These are phyloP conservation scores for Phytophthora agathidicida DNA, from an alignment of 352 stramenopile species.

Conservation along the genomic window DNA sequence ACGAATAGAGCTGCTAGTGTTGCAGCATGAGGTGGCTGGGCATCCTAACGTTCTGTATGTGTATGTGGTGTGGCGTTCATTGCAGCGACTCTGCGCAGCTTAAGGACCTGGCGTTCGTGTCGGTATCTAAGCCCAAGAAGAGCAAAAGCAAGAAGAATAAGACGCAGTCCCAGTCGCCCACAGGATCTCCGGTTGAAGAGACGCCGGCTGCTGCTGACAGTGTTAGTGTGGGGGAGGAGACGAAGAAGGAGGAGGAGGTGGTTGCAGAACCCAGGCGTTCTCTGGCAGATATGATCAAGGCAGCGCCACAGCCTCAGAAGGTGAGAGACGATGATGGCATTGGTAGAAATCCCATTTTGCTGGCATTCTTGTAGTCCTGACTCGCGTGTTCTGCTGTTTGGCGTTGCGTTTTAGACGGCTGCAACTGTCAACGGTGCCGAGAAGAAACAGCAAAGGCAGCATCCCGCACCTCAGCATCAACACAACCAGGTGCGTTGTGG, in stretches of 20 bases:
- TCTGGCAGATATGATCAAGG: slow-evolving; percentile 27
- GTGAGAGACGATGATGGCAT: slow-evolving; percentile 10
- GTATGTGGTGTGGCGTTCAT: background rate
- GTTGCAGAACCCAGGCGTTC: slow-evolving; percentile 1
- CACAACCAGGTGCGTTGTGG: slow-evolving; percentile 24
- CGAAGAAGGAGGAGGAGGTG: slow-evolving; percentile 17
- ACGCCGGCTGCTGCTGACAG: background rate
- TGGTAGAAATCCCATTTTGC: no score
- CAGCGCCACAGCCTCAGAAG: slow-evolving; percentile 16
- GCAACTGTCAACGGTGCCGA: slow-evolving; percentile 11
- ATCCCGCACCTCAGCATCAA: slow-evolving; percentile 1
- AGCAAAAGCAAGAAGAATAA: slow-evolving; percentile 54
- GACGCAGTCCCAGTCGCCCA: slow-evolving; percentile 7
- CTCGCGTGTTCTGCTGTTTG: background rate
- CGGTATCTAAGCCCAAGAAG: slow-evolving; percentile 68
- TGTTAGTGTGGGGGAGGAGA: slow-evolving; percentile 7
- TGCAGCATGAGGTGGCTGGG: slow-evolving; percentile 1
- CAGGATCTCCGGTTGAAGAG: slow-evolving; percentile 24
- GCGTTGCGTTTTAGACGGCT: slow-evolving; percentile 3
- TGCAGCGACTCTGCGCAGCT: slow-evolving; percentile 66
- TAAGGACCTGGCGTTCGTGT: slow-evolving; percentile 78
- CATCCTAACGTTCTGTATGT: slow-evolving; percentile 7
- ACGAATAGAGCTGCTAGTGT: background rate
- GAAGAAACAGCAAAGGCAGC: slow-evolving; percentile 16
- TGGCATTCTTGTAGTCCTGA: no score